phyloP scores from a whole-genome alignment of 768 basidiomycete genomes.

The Podaxis rugospora region DNA sequence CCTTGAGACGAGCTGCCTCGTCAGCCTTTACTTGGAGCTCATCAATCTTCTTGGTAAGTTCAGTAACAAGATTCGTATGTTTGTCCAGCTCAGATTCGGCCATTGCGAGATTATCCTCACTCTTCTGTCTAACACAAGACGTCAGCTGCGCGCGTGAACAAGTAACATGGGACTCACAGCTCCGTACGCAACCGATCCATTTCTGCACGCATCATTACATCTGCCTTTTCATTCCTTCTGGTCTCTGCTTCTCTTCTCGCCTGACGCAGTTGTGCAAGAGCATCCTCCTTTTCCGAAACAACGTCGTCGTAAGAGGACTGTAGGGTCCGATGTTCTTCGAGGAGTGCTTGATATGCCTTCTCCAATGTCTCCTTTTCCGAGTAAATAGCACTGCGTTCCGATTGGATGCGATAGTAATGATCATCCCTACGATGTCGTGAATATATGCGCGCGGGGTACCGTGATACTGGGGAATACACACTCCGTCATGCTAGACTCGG shows the following conservation, averaged over 20 bases:
- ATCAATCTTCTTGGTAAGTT: slow-evolving; percentile 74
- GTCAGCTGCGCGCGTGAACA: background rate
- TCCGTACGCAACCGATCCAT: slow-evolving; percentile 78
- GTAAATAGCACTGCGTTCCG: slow-evolving; percentile 69
- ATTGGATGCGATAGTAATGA: slow-evolving; percentile 84
- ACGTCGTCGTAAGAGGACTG: slow-evolving; percentile 77
- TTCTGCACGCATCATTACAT: slow-evolving; percentile 74
- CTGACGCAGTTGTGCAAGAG: slow-evolving; percentile 56
- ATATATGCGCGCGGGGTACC: slow-evolving; percentile 7
- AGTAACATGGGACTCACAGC: slow-evolving; percentile 56
- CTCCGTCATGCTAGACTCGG: slow-evolving; percentile 75
- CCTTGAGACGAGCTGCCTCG: slow-evolving; percentile 77
- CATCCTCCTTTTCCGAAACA: slow-evolving; percentile 76
- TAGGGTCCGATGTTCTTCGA: slow-evolving; percentile 71
- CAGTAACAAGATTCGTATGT: slow-evolving; percentile 61
- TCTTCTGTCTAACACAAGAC: slow-evolving; percentile 68
- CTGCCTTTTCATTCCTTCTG: slow-evolving; percentile 64
- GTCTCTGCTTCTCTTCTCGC: slow-evolving; percentile 54
- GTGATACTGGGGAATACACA: slow-evolving; percentile 31
- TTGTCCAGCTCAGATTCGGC: slow-evolving; percentile 83
- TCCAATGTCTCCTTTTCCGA: slow-evolving; percentile 86
- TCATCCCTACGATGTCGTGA: slow-evolving; percentile 58
- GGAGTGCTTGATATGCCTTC: slow-evolving; percentile 69
- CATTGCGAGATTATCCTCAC: slow-evolving; percentile 85
- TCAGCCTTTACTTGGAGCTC: slow-evolving; percentile 78